Percentiles rank a stretch among this genome's conserved stretches.
Evolutionary conservation across 148 eudicot species (phyloP).

Genomic region (Rhododendron vialii): DNA sequence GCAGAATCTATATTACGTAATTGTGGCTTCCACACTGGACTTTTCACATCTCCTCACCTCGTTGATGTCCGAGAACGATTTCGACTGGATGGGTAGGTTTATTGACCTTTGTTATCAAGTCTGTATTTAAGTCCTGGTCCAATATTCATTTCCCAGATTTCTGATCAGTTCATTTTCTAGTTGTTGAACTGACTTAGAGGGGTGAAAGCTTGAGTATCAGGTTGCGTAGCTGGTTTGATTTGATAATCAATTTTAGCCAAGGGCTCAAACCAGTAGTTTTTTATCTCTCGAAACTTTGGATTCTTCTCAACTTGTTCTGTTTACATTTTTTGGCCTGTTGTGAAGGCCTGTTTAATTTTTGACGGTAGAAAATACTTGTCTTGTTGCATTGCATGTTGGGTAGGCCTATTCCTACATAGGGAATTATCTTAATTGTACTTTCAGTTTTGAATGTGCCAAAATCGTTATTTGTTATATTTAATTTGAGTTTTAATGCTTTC

Average conservation of each 20-base stretch:
- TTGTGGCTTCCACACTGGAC: slow-evolving; percentile 93
- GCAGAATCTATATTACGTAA: slow-evolving; percentile 81
- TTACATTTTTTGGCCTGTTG: neutral
- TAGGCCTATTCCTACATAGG: neutral
- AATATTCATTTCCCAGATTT: neutral
- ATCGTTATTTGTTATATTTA: neutral
- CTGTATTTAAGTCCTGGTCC: no score
- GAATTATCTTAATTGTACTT: neutral
- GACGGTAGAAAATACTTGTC: neutral
- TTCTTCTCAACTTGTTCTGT: neutral
- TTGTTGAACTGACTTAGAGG: neutral
- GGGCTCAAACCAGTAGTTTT: neutral
- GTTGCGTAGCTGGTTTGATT: neutral
- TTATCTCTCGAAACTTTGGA: neutral
- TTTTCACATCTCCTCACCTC: slow-evolving; percentile 97
- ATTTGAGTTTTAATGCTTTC: neutral
- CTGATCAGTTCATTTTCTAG: neutral
- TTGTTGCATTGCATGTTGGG: neutral
- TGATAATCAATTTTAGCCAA: neutral
- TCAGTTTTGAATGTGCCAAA: neutral
- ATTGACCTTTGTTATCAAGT: neutral
- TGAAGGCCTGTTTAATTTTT: neutral
- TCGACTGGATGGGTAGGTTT: slow-evolving; percentile 75
- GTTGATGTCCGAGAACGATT: slow-evolving; percentile 97
- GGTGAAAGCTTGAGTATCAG: neutral